Evolutionary conservation across 176 grass and related monocot species (phyloP), one percentile per base, ranked within the genome.

Genomic region (Aegilops sharonensis): DNA sequence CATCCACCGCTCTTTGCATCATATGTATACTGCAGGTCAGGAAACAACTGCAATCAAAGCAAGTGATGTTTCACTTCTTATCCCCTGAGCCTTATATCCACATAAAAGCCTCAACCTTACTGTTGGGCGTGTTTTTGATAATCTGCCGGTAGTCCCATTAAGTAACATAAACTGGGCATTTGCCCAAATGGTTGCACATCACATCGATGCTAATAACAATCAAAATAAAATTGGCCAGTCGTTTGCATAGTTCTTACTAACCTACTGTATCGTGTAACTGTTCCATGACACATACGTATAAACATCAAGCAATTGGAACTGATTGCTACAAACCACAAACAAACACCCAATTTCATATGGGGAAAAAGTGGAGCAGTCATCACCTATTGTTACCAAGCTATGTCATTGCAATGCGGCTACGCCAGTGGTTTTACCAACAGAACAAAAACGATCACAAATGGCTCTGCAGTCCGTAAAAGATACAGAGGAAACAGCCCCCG

Each of bases 31-130:
- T 31, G 17, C 25, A 23, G 23, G 61, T 18, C 1, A 85, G 24
- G 42, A 76, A 85, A 85, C 29, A 85, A 9, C 61, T 66, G 72
- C 54, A 43, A 37, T 27, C 84, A 71, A 79, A 79, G 48, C 24
- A 60, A 24, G 15, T n/a, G 47, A n/a, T 37, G 20, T 21, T 78
- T 42, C 6, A 21, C 25, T 69, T 69, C 74, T n/a, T 79, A 70
- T 60, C 23, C 32, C 17, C 25, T 31, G 75, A 20, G 15, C 47
- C 4, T 69, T 70, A 37, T 70, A 37, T 72, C 52, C 77, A 34
- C 11, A 32, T 17, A 60, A 45, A 45, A 80, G 37, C 8, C 24
- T 71, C 52, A 13, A 43, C 15, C 21, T 79, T 59, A 62, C 25
- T 0, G 25, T 40, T 24, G 6, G 50, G 11, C 24, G 56, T 1